phyloP scores from a whole-genome alignment of 306 rosid genomes.

The Trichosanthes truncata region DNA sequence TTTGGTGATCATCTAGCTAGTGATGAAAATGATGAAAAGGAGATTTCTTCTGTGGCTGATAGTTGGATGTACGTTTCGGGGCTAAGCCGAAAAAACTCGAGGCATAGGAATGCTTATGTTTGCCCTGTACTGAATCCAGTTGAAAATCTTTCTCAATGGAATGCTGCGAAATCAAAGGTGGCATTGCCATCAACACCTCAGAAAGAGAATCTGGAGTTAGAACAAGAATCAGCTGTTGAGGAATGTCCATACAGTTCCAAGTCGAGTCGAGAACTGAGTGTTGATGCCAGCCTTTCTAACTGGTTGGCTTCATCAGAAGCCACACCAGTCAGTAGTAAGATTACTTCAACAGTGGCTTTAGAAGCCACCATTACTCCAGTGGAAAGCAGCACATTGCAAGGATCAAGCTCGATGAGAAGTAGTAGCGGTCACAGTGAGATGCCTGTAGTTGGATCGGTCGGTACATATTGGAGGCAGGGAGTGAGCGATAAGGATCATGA shows the following conservation, averaged over 20 bases:
- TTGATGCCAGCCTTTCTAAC: constrained; percentile 82
- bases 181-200: constrained; percentile 28
- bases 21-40: constrained; percentile 12
- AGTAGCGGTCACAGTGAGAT: neutral
- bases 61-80: neutral
- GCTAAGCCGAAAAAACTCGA: constrained; percentile 16
- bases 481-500: neutral
- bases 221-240: constrained; percentile 3
- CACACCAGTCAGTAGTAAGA: neutral
- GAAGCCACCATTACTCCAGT: neutral
- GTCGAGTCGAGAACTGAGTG: constrained; percentile 38
- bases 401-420: neutral
- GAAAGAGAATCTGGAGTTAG: constrained; percentile 41
- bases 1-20: constrained; percentile 21
- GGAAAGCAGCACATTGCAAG: neutral
- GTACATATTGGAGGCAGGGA: neutral
- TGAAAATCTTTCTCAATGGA: constrained; percentile 72
- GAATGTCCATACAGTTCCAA: constrained; percentile 29
- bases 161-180: constrained; percentile 45
- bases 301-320: constrained; percentile 63
- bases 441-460: neutral
- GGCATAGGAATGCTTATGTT: constrained; percentile 62
- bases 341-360: neutral
- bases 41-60: neutral
- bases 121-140: constrained; percentile 69